phyloP scores from a whole-genome alignment of 2,329 filamentous ascomycete genomes.

The Geoglossum cookeanum region DNA sequence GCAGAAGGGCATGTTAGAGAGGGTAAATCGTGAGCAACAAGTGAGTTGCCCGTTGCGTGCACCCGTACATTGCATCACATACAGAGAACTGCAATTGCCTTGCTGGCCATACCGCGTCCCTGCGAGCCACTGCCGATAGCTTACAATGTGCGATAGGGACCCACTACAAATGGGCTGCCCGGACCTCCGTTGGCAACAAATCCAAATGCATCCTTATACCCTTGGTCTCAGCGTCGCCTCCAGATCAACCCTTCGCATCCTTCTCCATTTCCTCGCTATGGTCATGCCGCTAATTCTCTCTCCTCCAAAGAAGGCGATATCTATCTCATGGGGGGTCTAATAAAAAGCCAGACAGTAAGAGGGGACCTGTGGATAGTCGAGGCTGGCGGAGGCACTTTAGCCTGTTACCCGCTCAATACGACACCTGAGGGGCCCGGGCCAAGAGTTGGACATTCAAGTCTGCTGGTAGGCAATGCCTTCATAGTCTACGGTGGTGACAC shows the following conservation, averaged over 20 bases:
- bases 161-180: not conserved
- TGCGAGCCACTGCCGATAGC: not conserved
- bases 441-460: slow-evolving; percentile 79
- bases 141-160: slow-evolving; percentile 35
- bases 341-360: slow-evolving; percentile 88
- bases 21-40: slow-evolving; percentile 34
- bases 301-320: slow-evolving; percentile 94
- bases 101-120: not conserved
- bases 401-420: slow-evolving; percentile 80
- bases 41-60: slow-evolving; percentile 21
- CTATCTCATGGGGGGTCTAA: slow-evolving; percentile 91
- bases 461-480: slow-evolving; percentile 93
- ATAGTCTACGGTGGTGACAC: slow-evolving; percentile 98
- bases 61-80: slow-evolving; percentile 7
- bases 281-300: slow-evolving; percentile 79
- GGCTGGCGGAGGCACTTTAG: slow-evolving; percentile 59
- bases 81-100: slow-evolving; percentile 1
- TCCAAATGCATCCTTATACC: slow-evolving; percentile 68
- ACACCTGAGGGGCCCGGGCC: slow-evolving; percentile 89
- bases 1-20: slow-evolving; percentile 28
- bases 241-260: slow-evolving; percentile 67
- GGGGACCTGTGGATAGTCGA: slow-evolving; percentile 97
- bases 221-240: slow-evolving; percentile 81
- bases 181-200: slow-evolving; percentile 25
- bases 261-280: slow-evolving; percentile 89